Conservation (phyloP, 257 asterid species). For the Striga asiatica region DNA sequence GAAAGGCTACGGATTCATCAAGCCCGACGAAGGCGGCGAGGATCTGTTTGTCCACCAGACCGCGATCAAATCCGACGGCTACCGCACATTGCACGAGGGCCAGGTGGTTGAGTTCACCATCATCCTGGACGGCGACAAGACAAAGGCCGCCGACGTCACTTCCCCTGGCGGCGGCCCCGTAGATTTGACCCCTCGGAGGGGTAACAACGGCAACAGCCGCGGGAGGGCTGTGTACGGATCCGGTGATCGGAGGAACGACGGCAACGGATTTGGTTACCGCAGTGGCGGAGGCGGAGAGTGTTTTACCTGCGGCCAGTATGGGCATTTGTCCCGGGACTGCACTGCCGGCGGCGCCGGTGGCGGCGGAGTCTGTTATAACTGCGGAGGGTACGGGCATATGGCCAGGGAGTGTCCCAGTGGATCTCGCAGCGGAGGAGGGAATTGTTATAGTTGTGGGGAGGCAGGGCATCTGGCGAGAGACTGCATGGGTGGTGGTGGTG, state of each 20-base stretch:
- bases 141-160: slow-evolving; percentile 61
- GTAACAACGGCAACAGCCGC: slow-evolving; percentile 19
- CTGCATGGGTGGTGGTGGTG: slow-evolving; percentile 20
- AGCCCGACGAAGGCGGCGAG: slow-evolving; percentile 57
- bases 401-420: slow-evolving; percentile 58
- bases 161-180: slow-evolving; percentile 54
- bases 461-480: slow-evolving; percentile 42
- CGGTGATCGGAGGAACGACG: slow-evolving; percentile 19
- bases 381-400: slow-evolving; percentile 56
- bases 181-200: slow-evolving; percentile 20
- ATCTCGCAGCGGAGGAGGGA: slow-evolving; percentile 19
- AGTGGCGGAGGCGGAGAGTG: slow-evolving; percentile 26
- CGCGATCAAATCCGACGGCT: slow-evolving; percentile 67
- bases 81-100: slow-evolving; percentile 58
- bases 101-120: slow-evolving; percentile 66
- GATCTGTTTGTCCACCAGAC: slow-evolving; percentile 82
- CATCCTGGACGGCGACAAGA: slow-evolving; percentile 42
- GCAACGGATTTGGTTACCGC: slow-evolving; percentile 23
- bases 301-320: no score
- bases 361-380: slow-evolving; percentile 43
- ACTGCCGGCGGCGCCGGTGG: slow-evolving; percentile 42
- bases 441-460: slow-evolving; percentile 30
- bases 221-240: slow-evolving; percentile 18
- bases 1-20: slow-evolving; percentile 79
- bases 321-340: no score